phyloP scores from a whole-genome alignment of 345 rosid genomes.

The Anacardium occidentale region DNA sequence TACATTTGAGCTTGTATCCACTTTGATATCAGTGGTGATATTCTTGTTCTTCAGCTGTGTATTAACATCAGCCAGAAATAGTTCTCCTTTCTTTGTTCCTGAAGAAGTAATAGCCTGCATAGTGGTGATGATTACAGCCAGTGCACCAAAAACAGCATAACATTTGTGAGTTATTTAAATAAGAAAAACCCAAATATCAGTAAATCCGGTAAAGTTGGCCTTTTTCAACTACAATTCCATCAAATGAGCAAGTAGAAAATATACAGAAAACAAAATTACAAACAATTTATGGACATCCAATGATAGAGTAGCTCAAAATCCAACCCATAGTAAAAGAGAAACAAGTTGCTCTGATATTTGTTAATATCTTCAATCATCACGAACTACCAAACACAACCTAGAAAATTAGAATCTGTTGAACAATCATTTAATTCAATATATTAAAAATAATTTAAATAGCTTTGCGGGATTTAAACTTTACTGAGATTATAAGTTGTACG shows the following conservation, averaged over 20 bases:
- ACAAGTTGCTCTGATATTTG: neutral
- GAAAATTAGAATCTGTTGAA: neutral
- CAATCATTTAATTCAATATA: neutral
- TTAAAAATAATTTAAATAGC: too few species aligned
- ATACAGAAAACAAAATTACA: neutral
- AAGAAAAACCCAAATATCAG: neutral
- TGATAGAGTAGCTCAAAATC: neutral
- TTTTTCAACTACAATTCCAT: neutral
- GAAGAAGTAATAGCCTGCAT: slow-evolving; percentile 70
- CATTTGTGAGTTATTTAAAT: neutral
- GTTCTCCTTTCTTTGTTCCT: slow-evolving; percentile 73
- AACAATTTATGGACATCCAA: neutral
- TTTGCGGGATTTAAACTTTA: neutral
- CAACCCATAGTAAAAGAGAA: neutral
- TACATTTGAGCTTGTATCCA: slow-evolving; percentile 68
- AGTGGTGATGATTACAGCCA: neutral
- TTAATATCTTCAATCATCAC: neutral
- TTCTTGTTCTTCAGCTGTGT: slow-evolving; percentile 93
- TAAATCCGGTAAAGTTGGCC: neutral
- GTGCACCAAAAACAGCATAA: neutral
- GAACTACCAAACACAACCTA: neutral
- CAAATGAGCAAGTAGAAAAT: neutral
- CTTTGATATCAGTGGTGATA: slow-evolving; percentile 84
- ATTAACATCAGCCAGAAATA: slow-evolving; percentile 74
- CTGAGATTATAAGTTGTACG: neutral